A percentile compares a stretch with the other conserved stretches of the same genome.
phyloP scores from a whole-genome alignment of 805 yeast genomes.

The Schwanniomyces occidentalis region DNA sequence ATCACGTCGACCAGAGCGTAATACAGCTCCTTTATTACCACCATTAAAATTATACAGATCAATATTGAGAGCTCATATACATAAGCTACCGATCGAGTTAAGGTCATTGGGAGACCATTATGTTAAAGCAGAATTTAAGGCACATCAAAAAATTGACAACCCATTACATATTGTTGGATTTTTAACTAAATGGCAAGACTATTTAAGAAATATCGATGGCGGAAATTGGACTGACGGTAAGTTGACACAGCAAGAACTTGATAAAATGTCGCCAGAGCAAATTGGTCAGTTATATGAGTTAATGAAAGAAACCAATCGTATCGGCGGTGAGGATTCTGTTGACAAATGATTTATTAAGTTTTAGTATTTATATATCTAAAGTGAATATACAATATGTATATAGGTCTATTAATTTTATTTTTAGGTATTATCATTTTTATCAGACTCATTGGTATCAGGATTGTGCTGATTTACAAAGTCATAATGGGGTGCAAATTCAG shows the following conservation, averaged over 20 bases:
- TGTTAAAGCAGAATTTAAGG: slow-evolving; percentile 84
- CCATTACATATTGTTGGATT: slow-evolving; percentile 95
- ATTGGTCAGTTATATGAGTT: slow-evolving; percentile 75
- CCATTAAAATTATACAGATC: slow-evolving; percentile 78
- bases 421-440: no score
- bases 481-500: slow-evolving; percentile 8
- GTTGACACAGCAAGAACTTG: slow-evolving; percentile 64
- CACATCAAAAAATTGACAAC: slow-evolving; percentile 78
- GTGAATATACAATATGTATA: no score
- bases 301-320: slow-evolving; percentile 66
- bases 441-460: slow-evolving; percentile 5
- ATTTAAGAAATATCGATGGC: slow-evolving; percentile 56
- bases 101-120: slow-evolving; percentile 86
- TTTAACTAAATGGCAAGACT: slow-evolving; percentile 92
- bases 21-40: slow-evolving; percentile 59
- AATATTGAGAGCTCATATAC: slow-evolving; percentile 76
- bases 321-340: no score
- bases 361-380: slow-evolving; percentile 1
- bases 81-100: slow-evolving; percentile 63
- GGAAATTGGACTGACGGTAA: slow-evolving; percentile 43
- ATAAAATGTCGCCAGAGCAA: slow-evolving; percentile 89
- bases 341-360: no score
- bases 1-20: slow-evolving; percentile 43
- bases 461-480: slow-evolving; percentile 13
- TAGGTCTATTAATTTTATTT: no score